Conservation (phyloP, 1,139 yeast species). For the Candida tetrigidarum region DNA sequence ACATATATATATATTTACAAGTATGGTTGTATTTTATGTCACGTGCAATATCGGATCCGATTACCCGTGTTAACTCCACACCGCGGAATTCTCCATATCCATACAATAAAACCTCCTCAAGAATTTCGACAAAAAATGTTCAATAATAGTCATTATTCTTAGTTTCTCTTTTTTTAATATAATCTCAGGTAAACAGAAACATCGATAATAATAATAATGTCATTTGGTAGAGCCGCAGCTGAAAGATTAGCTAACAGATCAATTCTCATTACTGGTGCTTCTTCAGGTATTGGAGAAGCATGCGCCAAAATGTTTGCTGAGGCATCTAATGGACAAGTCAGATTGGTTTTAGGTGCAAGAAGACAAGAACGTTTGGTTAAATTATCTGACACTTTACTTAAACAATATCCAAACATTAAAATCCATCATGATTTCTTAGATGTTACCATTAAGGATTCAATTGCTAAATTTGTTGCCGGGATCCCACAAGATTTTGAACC, state of each 20-base stretch:
- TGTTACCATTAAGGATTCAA: slow-evolving; percentile 55
- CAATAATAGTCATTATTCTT: no score
- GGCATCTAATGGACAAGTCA: slow-evolving; percentile 68
- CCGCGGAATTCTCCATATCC: no score
- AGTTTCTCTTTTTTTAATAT: no score
- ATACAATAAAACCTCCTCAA: no score
- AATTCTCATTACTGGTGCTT: slow-evolving; percentile 40
- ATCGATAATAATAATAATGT: slow-evolving; percentile 26
- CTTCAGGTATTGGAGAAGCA: slow-evolving; percentile 67
- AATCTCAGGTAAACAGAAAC: no score
- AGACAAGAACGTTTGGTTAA: slow-evolving; percentile 57
- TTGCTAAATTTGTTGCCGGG: slow-evolving; percentile 53
- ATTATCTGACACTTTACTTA: slow-evolving; percentile 47
- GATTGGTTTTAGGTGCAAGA: slow-evolving; percentile 72
- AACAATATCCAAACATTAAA: slow-evolving; percentile 50
- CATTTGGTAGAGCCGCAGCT: slow-evolving; percentile 47
- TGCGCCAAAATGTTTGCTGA: slow-evolving; percentile 74
- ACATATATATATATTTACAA: neutral
- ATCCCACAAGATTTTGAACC: slow-evolving; percentile 62
- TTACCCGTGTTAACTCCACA: no score
- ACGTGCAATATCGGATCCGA: neutral
- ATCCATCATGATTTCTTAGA: slow-evolving; percentile 61
- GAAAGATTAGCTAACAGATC: slow-evolving; percentile 48
- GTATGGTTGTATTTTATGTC: neutral
- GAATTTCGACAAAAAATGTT: neutral